These are phyloP conservation scores for Phytopythium mirpurense DNA, from an alignment of 352 stramenopile species.

Conservation along the genomic window DNA sequence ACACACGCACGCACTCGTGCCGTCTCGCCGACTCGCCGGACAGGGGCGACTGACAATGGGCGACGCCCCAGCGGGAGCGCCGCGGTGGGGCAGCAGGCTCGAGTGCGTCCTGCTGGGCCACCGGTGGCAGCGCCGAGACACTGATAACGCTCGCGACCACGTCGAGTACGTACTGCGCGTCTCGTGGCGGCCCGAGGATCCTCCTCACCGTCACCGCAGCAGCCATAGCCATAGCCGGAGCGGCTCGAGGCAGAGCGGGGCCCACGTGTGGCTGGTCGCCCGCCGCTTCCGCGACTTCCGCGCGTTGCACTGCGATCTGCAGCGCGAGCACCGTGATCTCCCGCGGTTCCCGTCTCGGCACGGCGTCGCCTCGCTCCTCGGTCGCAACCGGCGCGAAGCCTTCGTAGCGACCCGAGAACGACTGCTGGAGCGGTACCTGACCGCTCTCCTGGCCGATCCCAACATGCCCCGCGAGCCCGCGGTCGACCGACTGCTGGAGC, in stretches of 20 bases:
- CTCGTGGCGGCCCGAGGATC: slow-evolving; percentile 3
- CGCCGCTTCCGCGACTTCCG: slow-evolving; percentile 5
- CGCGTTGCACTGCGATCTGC: slow-evolving; percentile 1
- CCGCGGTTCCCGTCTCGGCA: slow-evolving; percentile 3
- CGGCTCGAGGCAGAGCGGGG: neutral
- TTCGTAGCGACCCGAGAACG: slow-evolving; percentile 5
- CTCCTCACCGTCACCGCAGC: too few species aligned
- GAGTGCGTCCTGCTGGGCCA: slow-evolving; percentile 5
- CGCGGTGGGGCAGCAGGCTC: neutral
- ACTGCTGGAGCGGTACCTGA: neutral
- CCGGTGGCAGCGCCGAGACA: slow-evolving; percentile 6
- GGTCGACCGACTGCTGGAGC: neutral
- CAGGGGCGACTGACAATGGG: too few species aligned
- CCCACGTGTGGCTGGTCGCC: slow-evolving; percentile 2
- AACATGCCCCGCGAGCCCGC: neutral
- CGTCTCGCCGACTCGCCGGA: too few species aligned
- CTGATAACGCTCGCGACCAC: neutral
- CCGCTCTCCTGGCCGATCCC: neutral
- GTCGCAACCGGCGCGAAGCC: slow-evolving; percentile 2
- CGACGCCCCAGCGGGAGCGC: neutral
- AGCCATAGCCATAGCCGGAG: neutral
- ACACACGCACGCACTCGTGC: too few species aligned
- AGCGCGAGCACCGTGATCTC: neutral
- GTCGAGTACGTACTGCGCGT: slow-evolving; percentile 8
- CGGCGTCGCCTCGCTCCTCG: neutral